These are phyloP conservation scores for Saussurea involucrata DNA, from an alignment of 129 eudicot genomes.

Conservation along the genomic window DNA sequence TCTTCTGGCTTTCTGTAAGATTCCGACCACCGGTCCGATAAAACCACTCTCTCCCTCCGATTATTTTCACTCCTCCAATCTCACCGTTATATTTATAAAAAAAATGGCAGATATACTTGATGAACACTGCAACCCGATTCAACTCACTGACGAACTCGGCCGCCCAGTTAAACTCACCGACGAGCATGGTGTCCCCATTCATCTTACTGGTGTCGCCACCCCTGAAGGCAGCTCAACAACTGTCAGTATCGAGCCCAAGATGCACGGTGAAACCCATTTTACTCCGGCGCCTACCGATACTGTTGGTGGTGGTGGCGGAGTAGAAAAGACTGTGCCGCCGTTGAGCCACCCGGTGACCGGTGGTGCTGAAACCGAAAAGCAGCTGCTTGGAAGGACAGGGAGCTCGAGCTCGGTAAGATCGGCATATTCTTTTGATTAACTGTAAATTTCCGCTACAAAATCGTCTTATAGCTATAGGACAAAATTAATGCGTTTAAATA, in stretches of 20 bases:
- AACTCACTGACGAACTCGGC: constrained; percentile 65
- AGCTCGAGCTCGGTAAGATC: constrained; percentile 44
- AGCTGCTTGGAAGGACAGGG: constrained; percentile 36
- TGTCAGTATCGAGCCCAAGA: constrained; percentile 10
- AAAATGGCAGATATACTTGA: constrained; percentile 66
- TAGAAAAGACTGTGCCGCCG: neutral
- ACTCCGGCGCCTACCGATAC: neutral
- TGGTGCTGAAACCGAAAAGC: neutral
- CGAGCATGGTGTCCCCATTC: constrained; percentile 66
- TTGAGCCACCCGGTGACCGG: constrained; percentile 5
- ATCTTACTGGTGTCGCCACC: constrained; percentile 66
- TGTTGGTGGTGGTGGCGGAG: neutral
- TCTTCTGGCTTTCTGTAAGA: constrained; percentile 7
- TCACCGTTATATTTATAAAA: neutral
- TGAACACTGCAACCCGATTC: constrained; percentile 68
- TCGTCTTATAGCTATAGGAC: too few relatives aligned
- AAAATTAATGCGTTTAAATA: too few relatives aligned
- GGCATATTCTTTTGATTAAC: neutral
- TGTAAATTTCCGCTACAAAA: too few relatives aligned
- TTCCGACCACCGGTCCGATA: constrained; percentile 1
- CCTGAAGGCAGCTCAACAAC: constrained; percentile 6
- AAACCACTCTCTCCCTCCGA: neutral
- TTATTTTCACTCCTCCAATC: neutral
- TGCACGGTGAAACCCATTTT: constrained; percentile 20
- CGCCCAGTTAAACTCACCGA: constrained; percentile 60